Percentiles rank a stretch among this genome's conserved stretches.
Conservation (phyloP, 225 moss, liverwort and hornwort species). For the Antitrichia curtipendula region DNA sequence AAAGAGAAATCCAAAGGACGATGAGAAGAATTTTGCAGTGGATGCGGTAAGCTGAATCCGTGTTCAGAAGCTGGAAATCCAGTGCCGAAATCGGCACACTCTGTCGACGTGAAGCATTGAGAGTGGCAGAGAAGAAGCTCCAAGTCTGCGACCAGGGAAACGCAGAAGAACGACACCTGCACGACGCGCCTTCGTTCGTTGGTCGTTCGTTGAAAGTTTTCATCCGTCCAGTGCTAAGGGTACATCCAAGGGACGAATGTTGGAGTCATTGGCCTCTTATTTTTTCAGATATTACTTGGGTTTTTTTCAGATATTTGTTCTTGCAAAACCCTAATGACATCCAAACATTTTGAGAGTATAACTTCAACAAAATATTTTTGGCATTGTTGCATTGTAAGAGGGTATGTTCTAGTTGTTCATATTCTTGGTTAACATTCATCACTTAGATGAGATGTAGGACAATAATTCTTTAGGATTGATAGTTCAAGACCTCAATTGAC, state of each 20-base stretch:
- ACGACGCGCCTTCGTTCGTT: not conserved
- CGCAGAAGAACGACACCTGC: not conserved
- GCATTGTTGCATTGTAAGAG: no score
- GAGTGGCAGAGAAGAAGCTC: not conserved
- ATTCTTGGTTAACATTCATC: no score
- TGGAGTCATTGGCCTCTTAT: not conserved
- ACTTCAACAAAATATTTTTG: no score
- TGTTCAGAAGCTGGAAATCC: not conserved
- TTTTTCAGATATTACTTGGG: not conserved
- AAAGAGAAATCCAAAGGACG: not conserved
- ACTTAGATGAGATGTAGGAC: no score
- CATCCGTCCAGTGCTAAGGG: not conserved
- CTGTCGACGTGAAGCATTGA: not conserved
- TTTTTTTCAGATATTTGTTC: no score
- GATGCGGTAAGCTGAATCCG: not conserved
- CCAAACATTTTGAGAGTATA: no score
- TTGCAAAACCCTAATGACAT: no score
- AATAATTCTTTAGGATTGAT: no score
- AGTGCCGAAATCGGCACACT: not conserved
- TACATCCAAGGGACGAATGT: not conserved
- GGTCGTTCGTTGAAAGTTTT: not conserved
- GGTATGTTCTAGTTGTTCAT: no score
- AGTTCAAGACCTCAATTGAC: no score
- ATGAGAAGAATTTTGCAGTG: not conserved
- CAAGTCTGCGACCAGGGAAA: not conserved